phyloP scores from a whole-genome alignment of 805 yeast genomes.

The Clavispora phyllophila region DNA sequence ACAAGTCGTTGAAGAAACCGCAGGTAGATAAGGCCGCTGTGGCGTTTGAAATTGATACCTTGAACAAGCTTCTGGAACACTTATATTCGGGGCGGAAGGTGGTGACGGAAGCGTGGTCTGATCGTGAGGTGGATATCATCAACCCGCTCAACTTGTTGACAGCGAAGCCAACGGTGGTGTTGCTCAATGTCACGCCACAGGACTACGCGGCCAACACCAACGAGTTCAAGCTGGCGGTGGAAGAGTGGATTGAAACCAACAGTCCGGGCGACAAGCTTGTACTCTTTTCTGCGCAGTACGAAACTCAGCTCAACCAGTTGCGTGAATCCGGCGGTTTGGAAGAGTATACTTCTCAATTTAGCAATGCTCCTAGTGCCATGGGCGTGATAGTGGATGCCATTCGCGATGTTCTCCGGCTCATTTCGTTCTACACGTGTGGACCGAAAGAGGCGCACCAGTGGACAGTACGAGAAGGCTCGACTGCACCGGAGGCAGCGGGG shows the following conservation, averaged over 20 bases:
- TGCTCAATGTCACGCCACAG: constrained; percentile 66
- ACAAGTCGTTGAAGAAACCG: constrained; percentile 26
- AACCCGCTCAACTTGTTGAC: constrained; percentile 73
- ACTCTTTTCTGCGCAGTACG: constrained; percentile 45
- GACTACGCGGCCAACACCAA: constrained; percentile 57
- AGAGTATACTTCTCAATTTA: constrained; percentile 26
- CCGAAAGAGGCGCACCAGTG: constrained; percentile 96
- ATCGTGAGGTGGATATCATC: constrained; percentile 57
- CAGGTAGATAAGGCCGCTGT: constrained; percentile 20
- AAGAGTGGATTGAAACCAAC: constrained; percentile 61
- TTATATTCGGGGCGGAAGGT: constrained; percentile 53
- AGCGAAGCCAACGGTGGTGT: constrained; percentile 80
- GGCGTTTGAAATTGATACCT: constrained; percentile 23
- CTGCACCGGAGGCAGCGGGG: constrained; percentile 99
- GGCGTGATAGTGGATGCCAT: constrained; percentile 50
- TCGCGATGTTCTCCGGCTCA: constrained; percentile 39
- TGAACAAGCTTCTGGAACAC: constrained; percentile 28
- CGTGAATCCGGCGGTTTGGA: constrained; percentile 11
- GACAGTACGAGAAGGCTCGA: constrained; percentile 89
- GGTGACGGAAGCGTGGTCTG: constrained; percentile 56
- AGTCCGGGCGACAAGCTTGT: constrained; percentile 51
- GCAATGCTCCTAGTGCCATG: constrained; percentile 41
- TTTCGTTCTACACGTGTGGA: constrained; percentile 94
- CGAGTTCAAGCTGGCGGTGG: constrained; percentile 46
- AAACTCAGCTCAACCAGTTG: constrained; percentile 24